These are phyloP conservation scores for Rubus parviflorus DNA, from an alignment of 306 rosid species.

Conservation along the genomic window DNA sequence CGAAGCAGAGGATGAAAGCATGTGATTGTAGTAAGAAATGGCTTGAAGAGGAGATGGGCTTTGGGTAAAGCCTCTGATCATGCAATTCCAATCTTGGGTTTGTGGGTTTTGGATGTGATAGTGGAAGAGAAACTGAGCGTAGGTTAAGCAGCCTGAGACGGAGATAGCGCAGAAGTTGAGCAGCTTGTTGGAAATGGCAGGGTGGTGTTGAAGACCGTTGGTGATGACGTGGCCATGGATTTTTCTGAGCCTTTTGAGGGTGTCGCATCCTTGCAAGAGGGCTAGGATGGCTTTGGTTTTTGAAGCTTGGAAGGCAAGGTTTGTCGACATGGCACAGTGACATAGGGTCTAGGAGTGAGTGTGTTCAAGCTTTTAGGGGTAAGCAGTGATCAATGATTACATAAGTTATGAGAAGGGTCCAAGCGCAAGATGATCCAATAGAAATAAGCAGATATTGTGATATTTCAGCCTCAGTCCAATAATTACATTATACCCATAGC, in stretches of 20 bases:
- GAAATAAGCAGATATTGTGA: too few relatives aligned
- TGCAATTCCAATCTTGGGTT: slow-evolving; percentile 59
- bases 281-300: slow-evolving; percentile 36
- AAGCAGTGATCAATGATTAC: too few relatives aligned
- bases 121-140: slow-evolving; percentile 52
- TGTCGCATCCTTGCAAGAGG: slow-evolving; percentile 60
- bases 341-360: too few relatives aligned
- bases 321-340: not conserved
- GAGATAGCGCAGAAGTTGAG: slow-evolving; percentile 61
- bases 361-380: too few relatives aligned
- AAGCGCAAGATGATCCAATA: too few relatives aligned
- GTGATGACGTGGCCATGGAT: slow-evolving; percentile 48
- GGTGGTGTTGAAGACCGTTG: slow-evolving; percentile 49
- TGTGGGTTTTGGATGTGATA: slow-evolving; percentile 35
- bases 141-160: slow-evolving; percentile 46
- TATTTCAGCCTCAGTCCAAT: too few relatives aligned
- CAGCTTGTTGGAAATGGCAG: slow-evolving; percentile 43
- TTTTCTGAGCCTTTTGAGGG: slow-evolving; percentile 42
- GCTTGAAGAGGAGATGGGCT: slow-evolving; percentile 44
- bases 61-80: slow-evolving; percentile 54
- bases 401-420: too few relatives aligned
- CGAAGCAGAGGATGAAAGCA: slow-evolving; percentile 29
- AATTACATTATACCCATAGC: too few relatives aligned
- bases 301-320: not conserved
- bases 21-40: slow-evolving; percentile 46